A percentile compares a stretch with the other conserved stretches of the same genome.
Conservation (phyloP, 768 basidiomycete species). For the Xanthoconium stramineum region DNA sequence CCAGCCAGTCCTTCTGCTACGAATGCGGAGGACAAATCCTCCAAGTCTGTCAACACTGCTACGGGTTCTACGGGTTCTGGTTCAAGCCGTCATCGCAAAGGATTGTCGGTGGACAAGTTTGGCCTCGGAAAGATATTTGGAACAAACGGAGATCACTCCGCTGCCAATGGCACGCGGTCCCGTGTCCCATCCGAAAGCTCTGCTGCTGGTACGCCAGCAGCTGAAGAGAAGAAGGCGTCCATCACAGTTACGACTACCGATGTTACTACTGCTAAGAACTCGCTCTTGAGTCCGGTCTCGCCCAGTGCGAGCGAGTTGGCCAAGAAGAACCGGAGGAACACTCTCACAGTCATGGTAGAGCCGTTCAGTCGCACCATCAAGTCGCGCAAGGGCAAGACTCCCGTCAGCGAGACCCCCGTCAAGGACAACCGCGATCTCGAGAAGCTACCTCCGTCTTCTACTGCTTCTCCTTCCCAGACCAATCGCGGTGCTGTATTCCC, state of each 20-base stretch:
- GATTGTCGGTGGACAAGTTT: slow-evolving; percentile 76
- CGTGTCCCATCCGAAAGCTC: slow-evolving; percentile 45
- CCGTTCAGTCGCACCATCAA: slow-evolving; percentile 55
- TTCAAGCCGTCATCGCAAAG: slow-evolving; percentile 57
- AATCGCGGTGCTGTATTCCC: slow-evolving; percentile 26
- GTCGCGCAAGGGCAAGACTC: slow-evolving; percentile 34
- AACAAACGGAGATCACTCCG: slow-evolving; percentile 33
- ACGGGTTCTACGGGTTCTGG: slow-evolving; percentile 38
- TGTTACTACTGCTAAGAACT: slow-evolving; percentile 28
- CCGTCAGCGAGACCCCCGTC: slow-evolving; percentile 35
- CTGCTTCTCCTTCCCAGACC: slow-evolving; percentile 27
- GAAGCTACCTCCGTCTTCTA: slow-evolving; percentile 34
- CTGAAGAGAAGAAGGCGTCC: slow-evolving; percentile 19
- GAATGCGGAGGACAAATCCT: slow-evolving; percentile 26
- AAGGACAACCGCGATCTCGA: slow-evolving; percentile 41
- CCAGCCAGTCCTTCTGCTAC: slow-evolving; percentile 42
- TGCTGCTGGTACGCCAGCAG: slow-evolving; percentile 17
- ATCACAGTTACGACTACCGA: slow-evolving; percentile 2
- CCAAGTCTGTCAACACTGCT: slow-evolving; percentile 27
- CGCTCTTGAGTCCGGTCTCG: slow-evolving; percentile 37
- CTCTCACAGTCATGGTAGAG: slow-evolving; percentile 84
- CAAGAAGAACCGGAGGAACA: slow-evolving; percentile 73
- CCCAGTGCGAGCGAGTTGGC: slow-evolving; percentile 27
- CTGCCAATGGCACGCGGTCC: slow-evolving; percentile 33
- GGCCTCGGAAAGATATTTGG: slow-evolving; percentile 75